These are phyloP conservation scores for Tulasnella sp. DNA, from an alignment of 768 basidiomycete genomes.

Conservation along the genomic window DNA sequence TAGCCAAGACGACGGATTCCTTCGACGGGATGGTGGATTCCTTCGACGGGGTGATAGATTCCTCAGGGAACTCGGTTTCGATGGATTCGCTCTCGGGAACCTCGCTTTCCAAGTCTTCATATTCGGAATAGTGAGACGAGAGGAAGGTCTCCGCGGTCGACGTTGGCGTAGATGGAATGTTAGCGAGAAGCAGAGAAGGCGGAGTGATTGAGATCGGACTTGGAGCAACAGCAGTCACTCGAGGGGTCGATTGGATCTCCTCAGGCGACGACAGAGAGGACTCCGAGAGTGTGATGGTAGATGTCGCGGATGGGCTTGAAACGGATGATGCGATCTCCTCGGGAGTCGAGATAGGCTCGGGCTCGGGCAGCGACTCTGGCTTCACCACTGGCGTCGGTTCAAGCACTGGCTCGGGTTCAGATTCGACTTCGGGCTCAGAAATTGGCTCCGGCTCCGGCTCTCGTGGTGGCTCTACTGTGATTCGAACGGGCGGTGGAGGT, in stretches of 20 bases:
- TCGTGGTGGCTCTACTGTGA: neutral
- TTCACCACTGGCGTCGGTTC: constrained; percentile 32
- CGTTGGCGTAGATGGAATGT: constrained; percentile 43
- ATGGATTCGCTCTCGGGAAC: neutral
- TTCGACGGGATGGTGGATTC: neutral
- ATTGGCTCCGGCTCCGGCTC: neutral
- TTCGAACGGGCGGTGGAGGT: neutral
- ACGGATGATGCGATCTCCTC: neutral
- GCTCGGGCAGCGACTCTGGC: constrained; percentile 31
- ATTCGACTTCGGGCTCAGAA: neutral
- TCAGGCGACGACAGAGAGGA: neutral
- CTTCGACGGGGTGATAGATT: neutral
- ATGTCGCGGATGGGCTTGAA: neutral
- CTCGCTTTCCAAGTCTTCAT: constrained; percentile 42
- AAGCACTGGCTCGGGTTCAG: neutral
- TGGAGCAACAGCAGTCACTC: neutral
- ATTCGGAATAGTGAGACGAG: constrained; percentile 72
- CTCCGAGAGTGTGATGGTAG: neutral
- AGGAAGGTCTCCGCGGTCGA: constrained; percentile 43
- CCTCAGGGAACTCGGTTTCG: neutral
- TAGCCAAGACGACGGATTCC: constrained; percentile 29
- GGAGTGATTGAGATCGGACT: constrained; percentile 38
- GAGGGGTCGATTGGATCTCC: neutral
- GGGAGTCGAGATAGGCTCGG: neutral
- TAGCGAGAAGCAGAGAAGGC: constrained; percentile 42